phyloP scores from a whole-genome alignment of 2,329 filamentous ascomycete species.

The Penicillium aurantiogriseum region DNA sequence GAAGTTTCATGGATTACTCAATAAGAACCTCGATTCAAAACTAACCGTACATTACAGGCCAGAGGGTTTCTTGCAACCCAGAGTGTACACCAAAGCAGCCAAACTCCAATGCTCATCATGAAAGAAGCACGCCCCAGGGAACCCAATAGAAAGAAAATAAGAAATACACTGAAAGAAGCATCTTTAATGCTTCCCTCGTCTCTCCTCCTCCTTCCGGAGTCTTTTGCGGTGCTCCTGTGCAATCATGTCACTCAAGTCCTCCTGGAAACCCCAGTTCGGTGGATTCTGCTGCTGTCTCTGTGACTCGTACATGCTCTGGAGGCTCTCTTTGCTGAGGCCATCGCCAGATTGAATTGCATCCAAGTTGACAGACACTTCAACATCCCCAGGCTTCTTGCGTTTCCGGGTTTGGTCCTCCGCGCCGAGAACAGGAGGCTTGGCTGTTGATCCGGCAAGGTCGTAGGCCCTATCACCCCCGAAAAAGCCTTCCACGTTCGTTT shows the following conservation, averaged over 20 bases:
- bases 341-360: slow-evolving; percentile 74
- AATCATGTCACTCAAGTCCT: slow-evolving; percentile 95
- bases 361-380: slow-evolving; percentile 87
- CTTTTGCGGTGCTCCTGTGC: slow-evolving; percentile 88
- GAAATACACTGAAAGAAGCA: background rate
- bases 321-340: slow-evolving; percentile 78
- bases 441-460: slow-evolving; percentile 67
- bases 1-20: background rate
- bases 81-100: background rate
- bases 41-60: slow-evolving; percentile 1
- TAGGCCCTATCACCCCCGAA: slow-evolving; percentile 94
- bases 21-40: background rate
- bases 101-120: slow-evolving; percentile 3
- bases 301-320: slow-evolving; percentile 76
- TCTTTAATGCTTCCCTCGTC: slow-evolving; percentile 56
- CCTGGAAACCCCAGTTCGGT: slow-evolving; percentile 73
- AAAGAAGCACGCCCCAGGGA: background rate
- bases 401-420: slow-evolving; percentile 74
- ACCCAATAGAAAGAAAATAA: background rate
- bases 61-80: background rate
- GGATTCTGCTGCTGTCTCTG: slow-evolving; percentile 64
- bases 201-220: slow-evolving; percentile 82
- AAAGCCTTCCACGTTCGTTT: slow-evolving; percentile 84
- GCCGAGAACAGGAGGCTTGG: slow-evolving; percentile 70
- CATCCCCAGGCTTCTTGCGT: slow-evolving; percentile 92